These are phyloP conservation scores for Vickermania spadyakhi DNA, from an alignment of 208 protist species.

Conservation along the genomic window DNA sequence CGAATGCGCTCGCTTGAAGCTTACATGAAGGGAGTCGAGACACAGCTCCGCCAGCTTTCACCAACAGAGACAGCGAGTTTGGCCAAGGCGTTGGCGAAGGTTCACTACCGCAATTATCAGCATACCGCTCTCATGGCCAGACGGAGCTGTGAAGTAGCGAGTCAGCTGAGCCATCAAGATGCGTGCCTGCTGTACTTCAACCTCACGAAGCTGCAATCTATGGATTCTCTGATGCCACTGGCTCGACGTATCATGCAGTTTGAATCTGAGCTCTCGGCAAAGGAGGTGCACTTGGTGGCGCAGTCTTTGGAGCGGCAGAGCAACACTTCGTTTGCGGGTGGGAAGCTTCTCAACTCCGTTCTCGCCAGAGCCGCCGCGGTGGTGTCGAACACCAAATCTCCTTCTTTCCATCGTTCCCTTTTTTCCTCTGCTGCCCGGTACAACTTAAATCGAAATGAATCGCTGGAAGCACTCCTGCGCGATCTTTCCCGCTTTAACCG, in stretches of 20 bases:
- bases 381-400: conserved; percentile 20
- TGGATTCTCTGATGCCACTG: conserved; percentile 70
- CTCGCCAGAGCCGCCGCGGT: conserved; percentile 22
- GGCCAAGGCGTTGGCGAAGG: conserved; percentile 33
- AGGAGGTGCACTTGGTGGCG: conserved; percentile 43
- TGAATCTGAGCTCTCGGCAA: conserved; percentile 22
- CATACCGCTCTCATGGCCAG: conserved; percentile 54
- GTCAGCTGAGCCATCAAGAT: conserved; percentile 27
- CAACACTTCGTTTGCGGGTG: conserved; percentile 45
- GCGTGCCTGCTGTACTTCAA: conserved; percentile 65
- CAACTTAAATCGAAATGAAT: conserved; percentile 18
- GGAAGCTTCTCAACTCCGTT: conserved; percentile 34
- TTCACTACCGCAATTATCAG: conserved; percentile 66
- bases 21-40: conserved; percentile 37
- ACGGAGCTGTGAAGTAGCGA: conserved; percentile 63
- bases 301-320: conserved; percentile 52
- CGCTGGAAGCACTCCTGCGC: conserved; percentile 20
- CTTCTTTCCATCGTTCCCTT: conserved; percentile 49
- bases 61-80: conserved; percentile 30
- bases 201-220: conserved; percentile 54
- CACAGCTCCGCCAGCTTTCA: conserved; percentile 41
- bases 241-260: conserved; percentile 45
- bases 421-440: conserved; percentile 57
- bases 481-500: conserved; percentile 11
- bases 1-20: conserved; percentile 16